These are phyloP conservation scores for Dactylellina haptotyla DNA, from an alignment of 2,329 filamentous ascomycete species.

Conservation along the genomic window DNA sequence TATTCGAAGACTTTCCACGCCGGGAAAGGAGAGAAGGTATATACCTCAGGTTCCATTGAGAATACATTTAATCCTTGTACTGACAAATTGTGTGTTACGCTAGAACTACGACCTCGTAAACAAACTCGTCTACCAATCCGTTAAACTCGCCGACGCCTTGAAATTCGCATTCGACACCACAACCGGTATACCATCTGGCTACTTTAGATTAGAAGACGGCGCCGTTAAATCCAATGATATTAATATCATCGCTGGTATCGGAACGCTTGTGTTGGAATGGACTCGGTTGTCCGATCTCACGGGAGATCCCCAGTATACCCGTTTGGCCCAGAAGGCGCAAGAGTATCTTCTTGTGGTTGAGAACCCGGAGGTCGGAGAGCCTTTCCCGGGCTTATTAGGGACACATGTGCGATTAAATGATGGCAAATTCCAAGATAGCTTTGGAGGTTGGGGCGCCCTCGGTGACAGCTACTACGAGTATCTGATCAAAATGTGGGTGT, in stretches of 20 bases:
- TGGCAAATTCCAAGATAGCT: constrained; percentile 73
- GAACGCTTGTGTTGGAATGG: constrained; percentile 86
- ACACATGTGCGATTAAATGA: constrained; percentile 72
- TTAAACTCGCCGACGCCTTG: constrained; percentile 75
- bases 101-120: constrained; percentile 64
- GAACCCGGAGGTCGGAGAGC: constrained; percentile 71
- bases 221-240: constrained; percentile 60
- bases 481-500: constrained; percentile 89
- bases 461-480: constrained; percentile 89
- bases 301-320: constrained; percentile 72
- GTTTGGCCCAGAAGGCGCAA: constrained; percentile 74
- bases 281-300: constrained; percentile 80
- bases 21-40: constrained; percentile 54
- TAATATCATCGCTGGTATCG: constrained; percentile 80
- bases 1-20: constrained; percentile 66
- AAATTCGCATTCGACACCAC: constrained; percentile 81
- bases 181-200: constrained; percentile 78
- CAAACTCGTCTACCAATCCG: constrained; percentile 73
- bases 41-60: too few relatives aligned
- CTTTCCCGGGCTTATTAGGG: constrained; percentile 81
- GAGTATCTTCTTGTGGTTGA: constrained; percentile 73
- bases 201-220: constrained; percentile 69
- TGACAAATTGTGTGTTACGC: constrained; percentile 35
- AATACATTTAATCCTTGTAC: too few relatives aligned
- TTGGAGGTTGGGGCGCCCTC: constrained; percentile 80